These are phyloP conservation scores for Trichoderma gamsii DNA, from an alignment of 495 filamentous ascomycete species.

Conservation along the genomic window DNA sequence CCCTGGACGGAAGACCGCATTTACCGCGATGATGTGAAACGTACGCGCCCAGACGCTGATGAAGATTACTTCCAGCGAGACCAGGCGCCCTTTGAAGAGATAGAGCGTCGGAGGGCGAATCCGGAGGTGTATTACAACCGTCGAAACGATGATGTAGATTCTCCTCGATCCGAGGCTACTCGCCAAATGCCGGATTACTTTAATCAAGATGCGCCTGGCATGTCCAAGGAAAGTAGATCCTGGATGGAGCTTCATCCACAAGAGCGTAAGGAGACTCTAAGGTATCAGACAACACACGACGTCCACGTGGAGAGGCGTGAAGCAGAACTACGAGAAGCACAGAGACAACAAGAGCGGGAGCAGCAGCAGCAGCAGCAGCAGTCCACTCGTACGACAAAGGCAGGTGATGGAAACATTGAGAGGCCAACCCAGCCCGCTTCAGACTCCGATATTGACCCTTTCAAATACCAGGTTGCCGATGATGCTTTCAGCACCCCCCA, in stretches of 20 bases:
- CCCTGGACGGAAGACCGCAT: conserved; percentile 19
- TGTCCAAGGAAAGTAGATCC: neutral
- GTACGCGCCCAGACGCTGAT: conserved; percentile 9
- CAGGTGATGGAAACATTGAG: conserved; percentile 22
- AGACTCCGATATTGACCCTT: conserved; percentile 38
- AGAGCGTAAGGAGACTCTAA: conserved; percentile 1
- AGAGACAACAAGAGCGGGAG: neutral
- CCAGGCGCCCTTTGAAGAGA: conserved; percentile 13
- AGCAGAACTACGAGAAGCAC: neutral
- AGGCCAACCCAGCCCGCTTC: conserved; percentile 18
- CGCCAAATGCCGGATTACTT: conserved; percentile 7
- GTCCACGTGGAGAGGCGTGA: neutral
- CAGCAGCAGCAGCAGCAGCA: neutral
- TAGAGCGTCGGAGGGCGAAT: conserved; percentile 6
- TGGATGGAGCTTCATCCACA: conserved; percentile 10
- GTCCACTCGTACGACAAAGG: conserved; percentile 5
- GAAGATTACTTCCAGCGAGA: conserved; percentile 21
- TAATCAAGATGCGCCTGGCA: neutral
- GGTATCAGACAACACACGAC: conserved; percentile 12
- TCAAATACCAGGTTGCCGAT: conserved; percentile 45
- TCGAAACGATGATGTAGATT: conserved; percentile 4
- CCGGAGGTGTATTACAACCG: conserved; percentile 2
- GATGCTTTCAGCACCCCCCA: conserved; percentile 42
- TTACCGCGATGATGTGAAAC: conserved; percentile 2
- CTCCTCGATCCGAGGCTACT: neutral